Base-by-base conservation (phyloP, 768 basidiomycete genomes). In the Boletus fagicola region DNA sequence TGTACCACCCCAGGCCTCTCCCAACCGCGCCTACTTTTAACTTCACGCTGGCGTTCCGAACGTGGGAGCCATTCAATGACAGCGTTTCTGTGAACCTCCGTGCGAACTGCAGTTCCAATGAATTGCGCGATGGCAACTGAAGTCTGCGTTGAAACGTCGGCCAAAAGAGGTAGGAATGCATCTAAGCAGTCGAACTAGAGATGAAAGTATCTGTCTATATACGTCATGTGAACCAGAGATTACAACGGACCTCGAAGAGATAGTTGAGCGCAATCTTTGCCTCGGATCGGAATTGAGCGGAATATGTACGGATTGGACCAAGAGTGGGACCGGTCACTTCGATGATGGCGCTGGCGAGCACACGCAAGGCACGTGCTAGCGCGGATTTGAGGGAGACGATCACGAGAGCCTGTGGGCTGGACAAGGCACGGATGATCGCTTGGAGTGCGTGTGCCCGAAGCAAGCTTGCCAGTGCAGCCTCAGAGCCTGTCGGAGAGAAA, bases 241-340 rank as follows among this genome's bases (percentile, higher is more conserved):
- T 1, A 3, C 2, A 6, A 62, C 57, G n/a, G 7, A 86, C 87
- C 67, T 84, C 77, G 61, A 90, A 87, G 4, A 89, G 71, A 59
- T 77, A 78, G 31, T 83, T 79, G 12, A 90, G 70, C 0, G 86
- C 83, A 4, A 77, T 71, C 57, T 80, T 81, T 2, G 87, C 85
- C 26, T 85, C 81, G 1, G 73, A 61, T 5, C 79, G 72, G 24
- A 78, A 77, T 9, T 78, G 76, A 6, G 73, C 58, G 1, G 66
- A 51, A 36, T 70, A 67, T 20, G 46, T 54, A 24, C 66, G 59
- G 9, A 92, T 74, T 1, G 86, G 88, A 78, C 86, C 89, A 45
- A 82, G 80, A 0, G 84, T 82, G 0, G 89, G 88, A 0, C 88
- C 89, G 0, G 87, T 80, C 1, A 83, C 76, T 44, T 91, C 88